phyloP scores from a whole-genome alignment of 2,329 filamentous ascomycete species.

The Cytospora leucostoma region DNA sequence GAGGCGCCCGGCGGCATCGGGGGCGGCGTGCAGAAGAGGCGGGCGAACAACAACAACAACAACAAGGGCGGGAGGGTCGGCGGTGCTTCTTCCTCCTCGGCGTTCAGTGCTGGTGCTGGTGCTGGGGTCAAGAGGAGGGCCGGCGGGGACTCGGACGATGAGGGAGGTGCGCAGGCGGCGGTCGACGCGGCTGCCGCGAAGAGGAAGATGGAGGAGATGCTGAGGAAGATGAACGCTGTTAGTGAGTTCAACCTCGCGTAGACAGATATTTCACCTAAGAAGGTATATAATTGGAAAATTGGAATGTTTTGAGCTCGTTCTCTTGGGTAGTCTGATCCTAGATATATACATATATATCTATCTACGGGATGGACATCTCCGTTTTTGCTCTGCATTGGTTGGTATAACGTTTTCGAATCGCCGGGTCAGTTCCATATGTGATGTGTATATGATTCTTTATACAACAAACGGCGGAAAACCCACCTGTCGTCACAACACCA shows the following conservation, averaged over 20 bases:
- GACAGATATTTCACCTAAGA: not conserved
- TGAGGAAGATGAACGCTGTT: conserved; percentile 56
- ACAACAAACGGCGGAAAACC: too few relatives aligned
- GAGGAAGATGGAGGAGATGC: conserved; percentile 66
- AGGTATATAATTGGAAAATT: not conserved
- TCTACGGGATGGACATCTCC: too few relatives aligned
- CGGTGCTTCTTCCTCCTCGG: too few relatives aligned
- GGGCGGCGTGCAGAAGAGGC: conserved; percentile 52
- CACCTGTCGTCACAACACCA: too few relatives aligned
- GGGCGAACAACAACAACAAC: conserved; percentile 37
- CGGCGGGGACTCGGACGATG: conserved; percentile 41
- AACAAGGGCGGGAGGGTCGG: conserved; percentile 39
- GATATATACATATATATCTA: too few relatives aligned
- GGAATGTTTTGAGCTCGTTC: not conserved
- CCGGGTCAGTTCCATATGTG: too few relatives aligned
- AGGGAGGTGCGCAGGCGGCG: conserved; percentile 41
- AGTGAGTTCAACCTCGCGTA: conserved; percentile 67
- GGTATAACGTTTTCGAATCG: too few relatives aligned
- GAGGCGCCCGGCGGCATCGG: conserved; percentile 86
- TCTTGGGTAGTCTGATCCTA: not conserved
- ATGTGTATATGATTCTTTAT: too few relatives aligned
- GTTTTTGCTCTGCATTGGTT: too few relatives aligned
- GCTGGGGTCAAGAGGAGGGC: conserved; percentile 29
- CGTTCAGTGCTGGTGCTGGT: too few relatives aligned
- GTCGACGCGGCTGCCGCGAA: conserved; percentile 61